Evolutionary conservation across 1,284 basidiomycete species (phyloP), one percentile per base, ranked within the genome.

Genomic region (Ceratobasidium papillatum): DNA sequence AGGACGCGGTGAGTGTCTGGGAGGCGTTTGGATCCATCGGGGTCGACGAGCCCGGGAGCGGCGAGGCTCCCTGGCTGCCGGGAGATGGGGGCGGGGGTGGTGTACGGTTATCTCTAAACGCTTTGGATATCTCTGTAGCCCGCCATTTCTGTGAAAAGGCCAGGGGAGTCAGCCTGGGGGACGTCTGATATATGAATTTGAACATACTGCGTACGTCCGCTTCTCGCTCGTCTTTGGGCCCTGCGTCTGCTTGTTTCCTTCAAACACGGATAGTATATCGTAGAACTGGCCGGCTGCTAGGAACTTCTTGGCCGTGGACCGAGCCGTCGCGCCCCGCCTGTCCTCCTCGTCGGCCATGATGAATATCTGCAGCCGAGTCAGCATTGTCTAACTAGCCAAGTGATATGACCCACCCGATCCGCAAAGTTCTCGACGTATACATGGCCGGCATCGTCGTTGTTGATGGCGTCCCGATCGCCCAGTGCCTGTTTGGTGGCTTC

Each of bases 221-320:
- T 73, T 73, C 59, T 63, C 71, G 49, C 32, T 63, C 11, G 59
- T 63, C n/a, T 73, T 73, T 19, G 71, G 59, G 22, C 47, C 49
- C 36, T 52, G 87, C 84, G 41, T 87, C 22, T 34, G 59, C 25
- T 73, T 87, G 17, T 82, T 78, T 76, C 87, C 85, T 34, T 91
- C 90, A 80, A 96, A 96, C 12, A 91, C 88, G 71, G 87, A 88
- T 68, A 97, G 86, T 59, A 95, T 83, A 81, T 97, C 94, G 45
- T 96, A 87, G 81, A 96, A 96, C 81, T 93, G 93, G 71, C 92
- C 89, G 19, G 95, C 93, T 14, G 94, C 94, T 1, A 95, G 83
- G 81, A 96, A 96, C 81, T 94, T 94, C 81, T 91, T 94, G 0
- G 95, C 95, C 0, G 94, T 96, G 22, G 87, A 86, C 79, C 93